Conservation (phyloP, 1,284 basidiomycete species). For the Irpex sp. region DNA sequence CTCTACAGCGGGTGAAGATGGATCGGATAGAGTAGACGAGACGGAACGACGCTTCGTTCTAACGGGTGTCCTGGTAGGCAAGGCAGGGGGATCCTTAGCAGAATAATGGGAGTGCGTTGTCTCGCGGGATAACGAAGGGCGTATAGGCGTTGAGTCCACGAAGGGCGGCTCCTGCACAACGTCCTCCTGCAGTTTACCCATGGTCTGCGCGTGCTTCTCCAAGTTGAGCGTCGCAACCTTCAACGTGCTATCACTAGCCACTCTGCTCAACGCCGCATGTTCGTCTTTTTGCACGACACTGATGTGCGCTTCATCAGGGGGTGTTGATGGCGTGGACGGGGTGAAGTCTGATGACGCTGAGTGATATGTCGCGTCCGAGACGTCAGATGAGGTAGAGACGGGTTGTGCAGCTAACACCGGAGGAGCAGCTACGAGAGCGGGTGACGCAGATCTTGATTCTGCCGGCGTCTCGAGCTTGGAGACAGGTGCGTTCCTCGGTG, state of each 20-base stretch:
- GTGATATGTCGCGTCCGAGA: constrained; percentile 50
- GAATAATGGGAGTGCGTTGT: constrained; percentile 29
- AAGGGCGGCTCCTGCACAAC: neutral
- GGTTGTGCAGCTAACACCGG: constrained; percentile 27
- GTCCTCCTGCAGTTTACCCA: constrained; percentile 9
- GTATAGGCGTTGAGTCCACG: constrained; percentile 15
- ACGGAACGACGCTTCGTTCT: constrained; percentile 93
- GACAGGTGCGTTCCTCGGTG: constrained; percentile 17
- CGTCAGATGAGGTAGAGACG: constrained; percentile 41
- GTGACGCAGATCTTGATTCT: constrained; percentile 23
- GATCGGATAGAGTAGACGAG: constrained; percentile 74
- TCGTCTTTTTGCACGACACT: constrained; percentile 9
- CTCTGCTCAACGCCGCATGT: constrained; percentile 34
- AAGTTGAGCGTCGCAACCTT: constrained; percentile 15
- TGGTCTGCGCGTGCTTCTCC: constrained; percentile 10
- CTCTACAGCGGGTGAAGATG: constrained; percentile 47
- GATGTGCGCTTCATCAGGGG: constrained; percentile 30
- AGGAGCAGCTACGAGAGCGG: constrained; percentile 20
- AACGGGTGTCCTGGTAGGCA: constrained; percentile 82
- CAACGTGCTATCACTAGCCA: constrained; percentile 51
- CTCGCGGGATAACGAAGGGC: constrained; percentile 20
- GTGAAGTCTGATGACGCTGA: constrained; percentile 50
- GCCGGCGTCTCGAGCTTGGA: constrained; percentile 26
- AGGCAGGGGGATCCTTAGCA: constrained; percentile 46
- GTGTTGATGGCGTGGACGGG: constrained; percentile 54